A percentile compares a stretch with the other conserved stretches of the same genome.
Conservation (phyloP, 1,139 yeast genomes). For the Pichia sp. region DNA sequence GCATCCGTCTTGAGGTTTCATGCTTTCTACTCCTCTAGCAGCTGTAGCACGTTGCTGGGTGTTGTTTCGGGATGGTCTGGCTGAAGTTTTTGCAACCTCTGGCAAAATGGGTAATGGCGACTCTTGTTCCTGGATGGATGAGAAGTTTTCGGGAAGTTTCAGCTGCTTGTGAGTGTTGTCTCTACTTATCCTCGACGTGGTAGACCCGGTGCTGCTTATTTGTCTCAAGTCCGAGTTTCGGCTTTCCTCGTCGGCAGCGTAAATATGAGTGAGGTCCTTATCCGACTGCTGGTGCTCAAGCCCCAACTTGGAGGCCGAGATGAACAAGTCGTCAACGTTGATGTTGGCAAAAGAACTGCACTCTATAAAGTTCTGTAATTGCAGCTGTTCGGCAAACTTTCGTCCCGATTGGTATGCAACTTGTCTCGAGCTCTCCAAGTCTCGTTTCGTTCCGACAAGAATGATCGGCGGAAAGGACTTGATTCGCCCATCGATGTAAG, state of each 20-base stretch:
- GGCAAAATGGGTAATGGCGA: background rate
- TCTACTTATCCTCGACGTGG: background rate
- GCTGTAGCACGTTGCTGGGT: background rate
- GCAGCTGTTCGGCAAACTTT: conserved; percentile 40
- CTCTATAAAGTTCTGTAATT: conserved; percentile 43
- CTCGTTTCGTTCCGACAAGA: conserved; percentile 35
- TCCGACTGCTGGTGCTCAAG: conserved; percentile 12
- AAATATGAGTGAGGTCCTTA: conserved; percentile 15
- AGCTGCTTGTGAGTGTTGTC: background rate
- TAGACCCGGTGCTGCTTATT: background rate
- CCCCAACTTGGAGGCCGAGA: conserved; percentile 39
- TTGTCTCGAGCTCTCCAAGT: conserved; percentile 39
- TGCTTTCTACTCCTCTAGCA: background rate
- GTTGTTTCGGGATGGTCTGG: background rate
- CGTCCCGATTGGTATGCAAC: conserved; percentile 38
- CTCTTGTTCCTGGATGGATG: conserved; percentile 1
- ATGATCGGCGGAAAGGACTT: conserved; percentile 24
- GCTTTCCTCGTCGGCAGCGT: conserved; percentile 11
- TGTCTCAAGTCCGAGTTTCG: conserved; percentile 2
- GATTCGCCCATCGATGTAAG: conserved; percentile 6
- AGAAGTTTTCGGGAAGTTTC: background rate
- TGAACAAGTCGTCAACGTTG: conserved; percentile 47
- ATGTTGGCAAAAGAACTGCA: conserved; percentile 50
- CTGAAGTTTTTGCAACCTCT: background rate
- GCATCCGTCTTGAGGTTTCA: background rate